A percentile compares a stretch with the other conserved stretches of the same genome.
Conservation (phyloP, 2,329 filamentous ascomycete genomes). For the Fusarium nygamai region DNA sequence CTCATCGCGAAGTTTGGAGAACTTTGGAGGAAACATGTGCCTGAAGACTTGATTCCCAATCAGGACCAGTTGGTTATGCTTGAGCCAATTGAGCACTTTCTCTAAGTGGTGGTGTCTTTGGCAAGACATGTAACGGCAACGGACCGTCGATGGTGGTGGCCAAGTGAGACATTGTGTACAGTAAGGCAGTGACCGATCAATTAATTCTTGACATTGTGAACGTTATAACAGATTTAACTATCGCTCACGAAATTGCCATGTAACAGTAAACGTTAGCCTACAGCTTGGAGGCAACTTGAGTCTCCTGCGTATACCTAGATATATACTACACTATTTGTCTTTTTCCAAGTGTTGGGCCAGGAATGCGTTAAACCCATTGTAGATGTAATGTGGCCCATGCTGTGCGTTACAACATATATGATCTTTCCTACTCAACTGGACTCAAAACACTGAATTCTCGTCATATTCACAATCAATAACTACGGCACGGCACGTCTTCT, state of each 20-base stretch:
- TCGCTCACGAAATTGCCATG: not conserved
- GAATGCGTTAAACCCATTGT: not conserved
- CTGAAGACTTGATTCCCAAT: conserved; percentile 37
- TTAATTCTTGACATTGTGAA: not conserved
- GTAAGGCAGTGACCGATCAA: conserved; percentile 3
- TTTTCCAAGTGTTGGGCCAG: not conserved
- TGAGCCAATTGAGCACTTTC: conserved; percentile 3
- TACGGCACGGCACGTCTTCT: not conserved
- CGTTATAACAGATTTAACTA: not conserved
- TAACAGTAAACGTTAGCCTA: not conserved
- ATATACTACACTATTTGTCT: not conserved
- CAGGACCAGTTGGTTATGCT: conserved; percentile 18
- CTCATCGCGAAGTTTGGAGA: not conserved
- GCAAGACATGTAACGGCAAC: conserved; percentile 36
- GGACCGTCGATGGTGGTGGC: conserved; percentile 25
- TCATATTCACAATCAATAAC: not conserved
- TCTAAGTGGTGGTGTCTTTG: conserved; percentile 20
- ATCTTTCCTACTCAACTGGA: not conserved
- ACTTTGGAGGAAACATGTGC: conserved; percentile 12
- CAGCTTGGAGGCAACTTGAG: not conserved
- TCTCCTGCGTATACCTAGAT: not conserved
- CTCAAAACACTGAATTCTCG: not conserved
- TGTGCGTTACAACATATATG: not conserved
- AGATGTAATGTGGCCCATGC: not conserved
- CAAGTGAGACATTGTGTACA: conserved; percentile 11